Percentiles rank a stretch among this genome's conserved stretches.
phyloP scores from a whole-genome alignment of 2,329 filamentous ascomycete genomes.

The Epicoccum nigrum region DNA sequence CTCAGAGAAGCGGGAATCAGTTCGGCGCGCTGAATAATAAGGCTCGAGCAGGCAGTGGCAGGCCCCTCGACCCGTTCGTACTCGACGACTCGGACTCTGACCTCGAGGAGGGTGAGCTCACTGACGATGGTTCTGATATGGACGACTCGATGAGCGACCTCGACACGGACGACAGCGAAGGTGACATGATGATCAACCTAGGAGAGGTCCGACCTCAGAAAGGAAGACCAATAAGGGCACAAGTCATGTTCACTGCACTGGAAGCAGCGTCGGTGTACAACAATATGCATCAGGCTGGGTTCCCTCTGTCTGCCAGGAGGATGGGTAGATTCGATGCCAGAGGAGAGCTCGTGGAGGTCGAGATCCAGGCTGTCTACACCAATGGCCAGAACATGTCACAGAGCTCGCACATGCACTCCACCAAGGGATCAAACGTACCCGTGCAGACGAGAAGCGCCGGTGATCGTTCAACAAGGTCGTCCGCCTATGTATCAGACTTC shows the following conservation, averaged over 20 bases:
- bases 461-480: slow-evolving; percentile 6
- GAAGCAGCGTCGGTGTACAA: slow-evolving; percentile 27
- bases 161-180: slow-evolving; percentile 20
- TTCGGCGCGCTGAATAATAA: slow-evolving; percentile 23
- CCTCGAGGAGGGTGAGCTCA: slow-evolving; percentile 23
- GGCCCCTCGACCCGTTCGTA: slow-evolving; percentile 17
- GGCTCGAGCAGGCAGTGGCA: slow-evolving; percentile 12
- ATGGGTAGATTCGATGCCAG: slow-evolving; percentile 22
- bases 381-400: not conserved
- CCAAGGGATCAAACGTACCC: not conserved
- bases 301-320: slow-evolving; percentile 19
- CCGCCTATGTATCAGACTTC: slow-evolving; percentile 10
- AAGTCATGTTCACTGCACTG: slow-evolving; percentile 28
- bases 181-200: slow-evolving; percentile 34
- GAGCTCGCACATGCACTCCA: slow-evolving; percentile 5
- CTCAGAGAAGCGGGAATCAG: slow-evolving; percentile 14
- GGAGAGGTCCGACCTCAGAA: slow-evolving; percentile 16
- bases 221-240: slow-evolving; percentile 7
- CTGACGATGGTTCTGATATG: slow-evolving; percentile 16
- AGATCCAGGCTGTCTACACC: slow-evolving; percentile 5
- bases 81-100: slow-evolving; percentile 19
- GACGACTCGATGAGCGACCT: slow-evolving; percentile 15
- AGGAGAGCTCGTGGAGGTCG: slow-evolving; percentile 12
- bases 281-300: slow-evolving; percentile 20
- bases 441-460: not conserved